Conservation (phyloP, 106 monocot species). For the Platanthera zijinensis region DNA sequence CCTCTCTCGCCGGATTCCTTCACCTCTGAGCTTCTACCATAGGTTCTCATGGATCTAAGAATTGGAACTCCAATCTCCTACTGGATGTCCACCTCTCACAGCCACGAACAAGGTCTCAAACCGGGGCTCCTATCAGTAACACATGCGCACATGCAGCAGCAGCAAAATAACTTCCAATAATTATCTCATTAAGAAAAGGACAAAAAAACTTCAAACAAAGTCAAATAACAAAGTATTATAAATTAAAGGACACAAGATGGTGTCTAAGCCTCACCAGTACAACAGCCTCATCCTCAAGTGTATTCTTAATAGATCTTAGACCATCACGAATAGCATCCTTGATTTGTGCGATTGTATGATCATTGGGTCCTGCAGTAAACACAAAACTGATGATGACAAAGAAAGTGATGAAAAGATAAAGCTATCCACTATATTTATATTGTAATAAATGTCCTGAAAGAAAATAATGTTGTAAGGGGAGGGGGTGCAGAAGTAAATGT, state of each 20-base stretch:
- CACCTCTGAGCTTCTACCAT: too few relatives aligned
- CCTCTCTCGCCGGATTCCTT: too few relatives aligned
- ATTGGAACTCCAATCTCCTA: too few relatives aligned
- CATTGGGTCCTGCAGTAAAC: slow-evolving; percentile 75
- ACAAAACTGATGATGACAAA: not conserved
- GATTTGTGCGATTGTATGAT: slow-evolving; percentile 98
- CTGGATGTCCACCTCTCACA: too few relatives aligned
- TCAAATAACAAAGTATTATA: not conserved
- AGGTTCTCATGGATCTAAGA: too few relatives aligned
- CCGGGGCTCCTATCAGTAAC: too few relatives aligned
- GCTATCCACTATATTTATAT: not conserved
- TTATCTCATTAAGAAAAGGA: not conserved
- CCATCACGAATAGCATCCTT: slow-evolving; percentile 99
- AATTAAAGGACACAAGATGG: not conserved
- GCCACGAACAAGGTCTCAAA: too few relatives aligned
- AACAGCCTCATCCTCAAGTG: slow-evolving; percentile 94
- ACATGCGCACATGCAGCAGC: not conserved
- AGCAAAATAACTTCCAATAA: not conserved
- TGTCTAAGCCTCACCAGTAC: slow-evolving; percentile 46
- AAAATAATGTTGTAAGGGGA: not conserved
- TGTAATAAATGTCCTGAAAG: not conserved
- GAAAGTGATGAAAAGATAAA: not conserved
- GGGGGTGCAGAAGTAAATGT: not conserved
- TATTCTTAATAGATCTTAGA: slow-evolving; percentile 94
- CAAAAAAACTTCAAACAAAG: not conserved